phyloP scores from a whole-genome alignment of 2,329 filamentous ascomycete genomes.

The Cryphonectria carpinicola region DNA sequence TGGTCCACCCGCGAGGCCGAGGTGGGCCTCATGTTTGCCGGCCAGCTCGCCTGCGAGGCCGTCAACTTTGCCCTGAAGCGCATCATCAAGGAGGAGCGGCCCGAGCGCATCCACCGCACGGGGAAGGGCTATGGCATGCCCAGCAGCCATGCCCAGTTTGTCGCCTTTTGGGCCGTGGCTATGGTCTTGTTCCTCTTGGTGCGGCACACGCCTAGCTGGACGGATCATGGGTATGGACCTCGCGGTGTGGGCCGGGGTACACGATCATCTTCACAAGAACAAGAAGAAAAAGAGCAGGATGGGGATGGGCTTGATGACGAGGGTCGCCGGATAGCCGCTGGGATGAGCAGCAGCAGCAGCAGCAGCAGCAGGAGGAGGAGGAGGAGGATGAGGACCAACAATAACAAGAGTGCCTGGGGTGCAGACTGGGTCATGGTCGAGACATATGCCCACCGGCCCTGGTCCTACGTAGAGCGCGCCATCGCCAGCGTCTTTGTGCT shows the following conservation, averaged over 20 bases:
- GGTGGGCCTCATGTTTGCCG: slow-evolving; percentile 85
- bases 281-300: slow-evolving; percentile 14
- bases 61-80: slow-evolving; percentile 90
- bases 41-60: slow-evolving; percentile 89
- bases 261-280: not conserved
- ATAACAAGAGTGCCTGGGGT: slow-evolving; percentile 7
- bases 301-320: not conserved
- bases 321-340: not conserved
- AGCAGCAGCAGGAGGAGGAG: too few relatives aligned
- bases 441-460: slow-evolving; percentile 53
- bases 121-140: slow-evolving; percentile 98
- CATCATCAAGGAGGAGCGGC: slow-evolving; percentile 88
- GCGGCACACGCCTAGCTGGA: slow-evolving; percentile 67
- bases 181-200: slow-evolving; percentile 83
- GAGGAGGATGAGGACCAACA: not conserved
- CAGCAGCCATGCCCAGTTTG: slow-evolving; percentile 90
- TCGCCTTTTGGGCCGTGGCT: slow-evolving; percentile 86
- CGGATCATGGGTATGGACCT: slow-evolving; percentile 14
- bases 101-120: slow-evolving; percentile 75
- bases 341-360: not conserved
- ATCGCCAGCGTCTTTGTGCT: slow-evolving; percentile 59
- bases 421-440: slow-evolving; percentile 33
- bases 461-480: slow-evolving; percentile 64
- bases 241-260: slow-evolving; percentile 17
- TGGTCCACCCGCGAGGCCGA: slow-evolving; percentile 92